phyloP scores from a whole-genome alignment of 176 grass and related monocot species.

The Cocos nucifera region DNA sequence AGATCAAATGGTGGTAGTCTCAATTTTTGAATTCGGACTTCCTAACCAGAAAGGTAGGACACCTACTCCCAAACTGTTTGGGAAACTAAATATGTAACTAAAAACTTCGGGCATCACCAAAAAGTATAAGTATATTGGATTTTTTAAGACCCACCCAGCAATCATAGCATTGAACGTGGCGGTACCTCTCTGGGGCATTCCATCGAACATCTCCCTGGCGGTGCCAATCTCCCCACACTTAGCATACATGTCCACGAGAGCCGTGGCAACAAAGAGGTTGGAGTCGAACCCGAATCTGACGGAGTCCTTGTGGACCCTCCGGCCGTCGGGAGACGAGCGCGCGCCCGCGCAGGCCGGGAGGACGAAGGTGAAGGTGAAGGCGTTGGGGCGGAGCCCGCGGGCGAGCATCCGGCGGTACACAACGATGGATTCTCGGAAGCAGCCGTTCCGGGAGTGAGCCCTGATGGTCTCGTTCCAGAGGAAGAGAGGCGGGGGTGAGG shows the following conservation, averaged over 20 bases:
- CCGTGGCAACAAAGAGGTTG: constrained; percentile 9
- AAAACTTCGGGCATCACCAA: too few species aligned
- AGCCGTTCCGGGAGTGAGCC: neutral
- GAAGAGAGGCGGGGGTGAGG: constrained; percentile 1
- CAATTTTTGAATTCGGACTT: too few species aligned
- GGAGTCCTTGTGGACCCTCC: neutral
- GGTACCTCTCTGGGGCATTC: constrained; percentile 10
- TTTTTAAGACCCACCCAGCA: constrained; percentile 1
- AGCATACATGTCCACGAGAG: constrained; percentile 7
- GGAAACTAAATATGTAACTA: too few species aligned
- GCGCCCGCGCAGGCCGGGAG: constrained; percentile 1
- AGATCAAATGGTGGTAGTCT: too few species aligned
- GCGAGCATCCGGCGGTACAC: constrained; percentile 3
- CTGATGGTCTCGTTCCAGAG: constrained; percentile 20
- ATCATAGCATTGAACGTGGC: constrained; percentile 13
- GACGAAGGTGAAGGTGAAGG: constrained; percentile 17
- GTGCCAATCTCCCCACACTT: neutral
- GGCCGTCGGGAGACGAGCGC: neutral
- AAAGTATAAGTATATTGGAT: too few species aligned
- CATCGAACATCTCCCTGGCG: constrained; percentile 2
- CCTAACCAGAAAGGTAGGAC: too few species aligned
- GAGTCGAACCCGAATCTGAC: neutral
- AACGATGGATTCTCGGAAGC: neutral
- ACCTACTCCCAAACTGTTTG: too few species aligned
- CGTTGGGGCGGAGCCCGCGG: constrained; percentile 1